Evolutionary conservation across 2,329 filamentous ascomycete species (phyloP), one percentile per base, ranked within the genome.

Genomic region (Fusarium sp.): DNA sequence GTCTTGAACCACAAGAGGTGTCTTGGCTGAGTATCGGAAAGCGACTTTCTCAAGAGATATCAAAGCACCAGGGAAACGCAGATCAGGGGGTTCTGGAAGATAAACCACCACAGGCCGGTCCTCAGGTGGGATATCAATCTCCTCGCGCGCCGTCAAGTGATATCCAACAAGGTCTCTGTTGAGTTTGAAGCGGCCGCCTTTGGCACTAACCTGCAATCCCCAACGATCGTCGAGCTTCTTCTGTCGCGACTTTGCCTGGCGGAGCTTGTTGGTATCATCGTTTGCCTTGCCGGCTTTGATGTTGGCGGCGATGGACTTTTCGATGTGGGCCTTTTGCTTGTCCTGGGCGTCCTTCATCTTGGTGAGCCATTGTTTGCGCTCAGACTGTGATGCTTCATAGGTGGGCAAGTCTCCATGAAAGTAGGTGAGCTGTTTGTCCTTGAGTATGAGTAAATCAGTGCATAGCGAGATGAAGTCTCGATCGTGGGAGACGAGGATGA

Each of bases 261-360:
- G 91, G 4, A 97, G 86, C 80, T 95, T 95, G 80, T 96, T 96
- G 76, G 95, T 92, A 78, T 97, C 94, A 33, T 94, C 93, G 30
- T 92, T 92, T 57, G 91, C 91, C 80, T 92, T 93, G 8, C 94
- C 95, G 22, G 92, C 89, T 73, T 92, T 92, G 78, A 95, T 89
- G 74, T 94, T 96, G 68, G 92, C 89, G 22, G 89, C 87, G 60
- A 97, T 95, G 0, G 91, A 93, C 76, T 93, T 90, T 82, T 96
- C 92, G 70, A 97, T 94, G 77, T 97, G 94, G 4, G 93, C 90
- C 65, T 91, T 92, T 80, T 97, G 94, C 79, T 90, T 92, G 64
- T 97, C 94, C 79, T 96, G 92, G 0, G 94, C 93, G 25, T 95
- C 93, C 78, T 94, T 94, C 92, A 97, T 93, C 74, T 91, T 91